Percentiles rank a stretch among this genome's conserved stretches.
Conservation (phyloP, 2,329 filamentous ascomycete species). For the Fusarium pseudonygamai region DNA sequence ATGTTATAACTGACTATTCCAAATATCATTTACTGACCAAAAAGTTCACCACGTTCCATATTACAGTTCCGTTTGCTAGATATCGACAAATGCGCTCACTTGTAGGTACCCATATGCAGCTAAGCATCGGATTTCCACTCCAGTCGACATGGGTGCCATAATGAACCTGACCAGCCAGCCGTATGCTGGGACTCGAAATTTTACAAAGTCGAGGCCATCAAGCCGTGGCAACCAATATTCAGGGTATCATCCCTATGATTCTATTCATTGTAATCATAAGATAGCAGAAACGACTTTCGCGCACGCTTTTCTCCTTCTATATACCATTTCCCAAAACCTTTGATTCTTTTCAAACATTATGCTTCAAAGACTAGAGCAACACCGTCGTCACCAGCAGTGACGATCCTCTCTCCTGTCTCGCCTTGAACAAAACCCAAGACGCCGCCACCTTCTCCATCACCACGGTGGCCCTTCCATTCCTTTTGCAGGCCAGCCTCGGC, state of each 20-base stretch:
- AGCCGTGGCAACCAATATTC: slow-evolving; percentile 5
- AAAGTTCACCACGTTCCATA: neutral
- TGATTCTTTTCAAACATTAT: slow-evolving; percentile 16
- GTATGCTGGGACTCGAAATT: neutral
- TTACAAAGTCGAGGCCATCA: neutral
- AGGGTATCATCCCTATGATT: slow-evolving; percentile 38
- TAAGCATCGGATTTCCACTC: neutral
- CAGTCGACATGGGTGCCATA: neutral
- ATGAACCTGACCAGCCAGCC: neutral
- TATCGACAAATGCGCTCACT: neutral
- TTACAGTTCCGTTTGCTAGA: neutral
- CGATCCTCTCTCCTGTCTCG: slow-evolving; percentile 74
- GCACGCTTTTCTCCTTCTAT: slow-evolving; percentile 26
- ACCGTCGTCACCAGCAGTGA: slow-evolving; percentile 92
- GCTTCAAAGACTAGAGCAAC: slow-evolving; percentile 74
- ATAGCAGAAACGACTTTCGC: slow-evolving; percentile 30
- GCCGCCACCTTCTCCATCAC: slow-evolving; percentile 86
- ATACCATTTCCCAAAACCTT: slow-evolving; percentile 8
- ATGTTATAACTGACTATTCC: neutral
- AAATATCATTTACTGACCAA: neutral
- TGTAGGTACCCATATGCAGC: neutral
- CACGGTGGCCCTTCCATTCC: slow-evolving; percentile 91
- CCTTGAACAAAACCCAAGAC: slow-evolving; percentile 92
- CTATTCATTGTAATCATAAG: slow-evolving; percentile 42
- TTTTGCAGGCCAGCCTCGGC: slow-evolving; percentile 74